Percentiles rank a stretch among this genome's conserved stretches.
Evolutionary conservation across 129 eudicot genomes (phyloP).

Genomic region (Artemisia tridentata): DNA sequence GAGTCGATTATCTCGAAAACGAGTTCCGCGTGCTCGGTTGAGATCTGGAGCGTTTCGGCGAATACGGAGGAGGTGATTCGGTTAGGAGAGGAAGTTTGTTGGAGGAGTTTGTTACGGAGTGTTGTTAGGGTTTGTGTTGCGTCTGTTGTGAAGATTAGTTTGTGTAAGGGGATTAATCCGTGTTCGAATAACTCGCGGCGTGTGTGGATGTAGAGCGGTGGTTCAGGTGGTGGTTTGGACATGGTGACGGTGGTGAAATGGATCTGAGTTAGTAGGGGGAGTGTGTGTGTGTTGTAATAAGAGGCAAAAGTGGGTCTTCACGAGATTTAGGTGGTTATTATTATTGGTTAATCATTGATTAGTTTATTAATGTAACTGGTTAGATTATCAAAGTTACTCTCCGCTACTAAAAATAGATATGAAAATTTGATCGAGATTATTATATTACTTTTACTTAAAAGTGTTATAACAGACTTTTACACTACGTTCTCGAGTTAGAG

Average conservation of each 20-base stretch:
- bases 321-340: constrained; percentile 12
- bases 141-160: constrained; percentile 39
- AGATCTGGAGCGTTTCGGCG: constrained; percentile 55
- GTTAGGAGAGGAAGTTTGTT: constrained; percentile 25
- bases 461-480: no score
- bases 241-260: constrained; percentile 23
- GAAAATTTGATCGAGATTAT: no score
- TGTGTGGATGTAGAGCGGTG: constrained; percentile 27
- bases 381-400: no score
- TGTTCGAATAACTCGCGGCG: constrained; percentile 42
- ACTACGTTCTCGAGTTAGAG: no score
- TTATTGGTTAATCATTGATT: constrained; percentile 26
- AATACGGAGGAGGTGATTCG: constrained; percentile 39
- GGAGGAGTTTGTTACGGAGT: constrained; percentile 59
- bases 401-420: no score
- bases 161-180: constrained; percentile 37
- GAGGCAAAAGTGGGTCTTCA: constrained; percentile 12
- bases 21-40: constrained; percentile 66
- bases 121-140: constrained; percentile 41
- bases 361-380: neutral
- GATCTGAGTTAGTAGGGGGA: constrained; percentile 31
- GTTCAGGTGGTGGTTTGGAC: constrained; percentile 9
- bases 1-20: constrained; percentile 61
- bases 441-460: no score
- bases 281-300: constrained; percentile 3